Percentiles rank a stretch among this genome's conserved stretches.
Conservation (phyloP, 805 yeast species). For the Saccharomycopsis sp. region DNA sequence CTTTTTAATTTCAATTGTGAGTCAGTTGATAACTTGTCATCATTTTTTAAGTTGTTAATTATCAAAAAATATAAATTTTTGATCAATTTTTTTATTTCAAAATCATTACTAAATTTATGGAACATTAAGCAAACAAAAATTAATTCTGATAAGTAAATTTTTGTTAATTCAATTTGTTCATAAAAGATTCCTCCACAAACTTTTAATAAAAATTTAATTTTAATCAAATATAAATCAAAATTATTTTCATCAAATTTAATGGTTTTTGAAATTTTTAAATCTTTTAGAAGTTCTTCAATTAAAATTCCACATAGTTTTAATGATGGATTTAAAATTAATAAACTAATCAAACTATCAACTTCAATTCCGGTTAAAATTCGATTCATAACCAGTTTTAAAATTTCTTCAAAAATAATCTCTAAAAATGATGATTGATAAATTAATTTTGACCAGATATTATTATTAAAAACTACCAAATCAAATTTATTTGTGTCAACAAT, state of each 20-base stretch:
- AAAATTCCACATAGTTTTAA: constrained; percentile 60
- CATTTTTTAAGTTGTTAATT: constrained; percentile 40
- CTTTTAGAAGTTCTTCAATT: constrained; percentile 42
- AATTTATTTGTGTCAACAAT: no score
- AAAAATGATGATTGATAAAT: constrained; percentile 41
- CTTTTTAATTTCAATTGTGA: no score
- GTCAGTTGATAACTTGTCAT: no score
- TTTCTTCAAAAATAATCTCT: constrained; percentile 56
- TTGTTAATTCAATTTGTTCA: constrained; percentile 52
- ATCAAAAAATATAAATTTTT: constrained; percentile 37
- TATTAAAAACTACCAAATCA: constrained; percentile 43
- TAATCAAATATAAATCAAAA: constrained; percentile 54
- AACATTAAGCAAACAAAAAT: constrained; percentile 53
- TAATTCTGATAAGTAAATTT: constrained; percentile 61
- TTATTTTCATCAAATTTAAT: constrained; percentile 30
- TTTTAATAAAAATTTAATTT: constrained; percentile 56
- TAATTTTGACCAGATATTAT: constrained; percentile 57
- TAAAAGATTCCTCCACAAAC: constrained; percentile 57
- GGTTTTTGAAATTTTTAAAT: constrained; percentile 41
- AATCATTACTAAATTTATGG: constrained; percentile 9
- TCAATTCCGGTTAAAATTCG: constrained; percentile 57
- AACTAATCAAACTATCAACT: constrained; percentile 52
- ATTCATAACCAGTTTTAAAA: constrained; percentile 63
- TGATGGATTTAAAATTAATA: constrained; percentile 58
- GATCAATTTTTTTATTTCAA: constrained; percentile 34